These are phyloP conservation scores for Aspergillus felis DNA, from an alignment of 2,329 filamentous ascomycete species.

Conservation along the genomic window DNA sequence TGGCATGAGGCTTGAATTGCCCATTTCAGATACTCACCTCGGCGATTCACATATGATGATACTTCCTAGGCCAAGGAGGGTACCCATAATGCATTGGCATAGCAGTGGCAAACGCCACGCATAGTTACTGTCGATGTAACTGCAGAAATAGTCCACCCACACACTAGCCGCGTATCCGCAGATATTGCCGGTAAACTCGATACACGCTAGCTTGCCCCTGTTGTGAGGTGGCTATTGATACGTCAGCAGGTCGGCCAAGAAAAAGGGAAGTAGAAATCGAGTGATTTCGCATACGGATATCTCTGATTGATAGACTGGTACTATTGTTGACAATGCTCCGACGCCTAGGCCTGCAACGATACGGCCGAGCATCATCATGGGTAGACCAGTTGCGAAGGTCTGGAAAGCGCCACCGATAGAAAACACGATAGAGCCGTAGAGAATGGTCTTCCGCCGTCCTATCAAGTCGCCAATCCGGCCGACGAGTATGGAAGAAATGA, in stretches of 20 bases:
- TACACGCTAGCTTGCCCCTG: slow-evolving; percentile 90
- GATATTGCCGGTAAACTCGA: slow-evolving; percentile 97
- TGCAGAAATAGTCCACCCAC: slow-evolving; percentile 98
- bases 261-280: neutral
- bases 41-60: slow-evolving; percentile 95
- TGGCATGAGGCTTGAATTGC: slow-evolving; percentile 25
- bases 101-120: slow-evolving; percentile 88
- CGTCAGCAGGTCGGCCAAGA: slow-evolving; percentile 12
- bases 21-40: slow-evolving; percentile 53
- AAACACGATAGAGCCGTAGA: slow-evolving; percentile 91
- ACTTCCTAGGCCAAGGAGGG: slow-evolving; percentile 77
- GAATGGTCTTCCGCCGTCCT: slow-evolving; percentile 80
- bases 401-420: slow-evolving; percentile 79
- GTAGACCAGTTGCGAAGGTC: slow-evolving; percentile 74
- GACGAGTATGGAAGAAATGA: slow-evolving; percentile 81
- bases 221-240: slow-evolving; percentile 71
- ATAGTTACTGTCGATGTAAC: slow-evolving; percentile 76
- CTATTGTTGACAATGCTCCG: slow-evolving; percentile 84
- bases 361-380: slow-evolving; percentile 81
- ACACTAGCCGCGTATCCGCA: slow-evolving; percentile 93
- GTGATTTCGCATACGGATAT: slow-evolving; percentile 58
- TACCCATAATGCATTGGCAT: slow-evolving; percentile 94
- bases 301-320: slow-evolving; percentile 90
- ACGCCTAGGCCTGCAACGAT: slow-evolving; percentile 82
- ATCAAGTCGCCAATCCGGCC: slow-evolving; percentile 89